Evolutionary conservation across 1,139 yeast genomes (phyloP), one percentile per base, ranked within the genome.

Genomic region (Geotrichum klebahnii): DNA sequence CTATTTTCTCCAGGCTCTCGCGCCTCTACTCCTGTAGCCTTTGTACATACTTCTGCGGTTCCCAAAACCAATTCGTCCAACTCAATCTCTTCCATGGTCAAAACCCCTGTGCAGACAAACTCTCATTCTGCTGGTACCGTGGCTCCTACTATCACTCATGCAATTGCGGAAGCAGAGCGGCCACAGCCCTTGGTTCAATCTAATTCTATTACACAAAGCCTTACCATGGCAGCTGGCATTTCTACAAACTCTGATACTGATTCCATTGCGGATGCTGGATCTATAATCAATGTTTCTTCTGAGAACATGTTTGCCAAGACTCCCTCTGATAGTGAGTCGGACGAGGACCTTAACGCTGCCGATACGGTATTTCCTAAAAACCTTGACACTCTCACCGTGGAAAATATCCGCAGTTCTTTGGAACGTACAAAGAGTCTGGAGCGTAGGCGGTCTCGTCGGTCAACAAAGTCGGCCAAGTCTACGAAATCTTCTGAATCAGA

Each of bases 301-400:
- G 34, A 24, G 22, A 38, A 42, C n/a, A 29, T 17, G 8, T 17
- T 29, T 17, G 24, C 42, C n/a, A 51, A 38, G n/a, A 37, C 50
- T 14, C 41, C 32, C 3, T 46, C 40, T 4, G 48, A 39, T 12
- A 48, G 40, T 17, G 60, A 55, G 19, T 52, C 52, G 17, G 63
- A 57, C 9, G 62, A 59, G n/a, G 53, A 57, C 24, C 50, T 57
- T 36, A 47, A 59, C 28, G 59, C 64, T 5, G 67, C 65, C 4
- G 65, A 66, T 42, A 66, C 71, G 4, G 67, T 68, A 8, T 68
- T 67, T 53, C 72, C 72, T 2, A 65, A 67, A 48, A 59, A 58
- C 24, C 60, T 69, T 43, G 69, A 65, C 35, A 52, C 58, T n/a
- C 56, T 61, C 16, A 61, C 66, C 17, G 68, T 68, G 6, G 71